Conservation (phyloP, 805 yeast genomes). For the Groenewaldozyma salmanticensis region DNA sequence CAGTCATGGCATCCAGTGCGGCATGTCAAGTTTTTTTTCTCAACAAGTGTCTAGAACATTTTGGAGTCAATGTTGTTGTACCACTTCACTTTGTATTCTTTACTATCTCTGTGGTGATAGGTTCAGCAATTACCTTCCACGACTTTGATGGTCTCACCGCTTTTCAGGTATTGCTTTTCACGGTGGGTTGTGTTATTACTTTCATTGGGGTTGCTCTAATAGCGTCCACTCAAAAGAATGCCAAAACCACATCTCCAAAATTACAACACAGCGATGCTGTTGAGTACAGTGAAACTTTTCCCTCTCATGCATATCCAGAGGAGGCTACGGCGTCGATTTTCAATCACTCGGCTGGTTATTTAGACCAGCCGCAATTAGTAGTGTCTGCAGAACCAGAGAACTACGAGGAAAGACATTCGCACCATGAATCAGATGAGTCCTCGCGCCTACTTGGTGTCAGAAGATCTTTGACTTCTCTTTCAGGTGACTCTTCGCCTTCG, state of each 20-base stretch:
- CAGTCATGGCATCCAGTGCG: constrained; percentile 31
- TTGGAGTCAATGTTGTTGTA: constrained; percentile 38
- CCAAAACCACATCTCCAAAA: constrained; percentile 2
- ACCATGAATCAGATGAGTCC: background rate
- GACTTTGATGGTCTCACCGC: constrained; percentile 29
- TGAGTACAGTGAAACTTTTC: no score
- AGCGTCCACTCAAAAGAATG: constrained; percentile 7
- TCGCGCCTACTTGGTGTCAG: constrained; percentile 3
- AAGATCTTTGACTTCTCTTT: no score
- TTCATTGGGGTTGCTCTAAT: constrained; percentile 36
- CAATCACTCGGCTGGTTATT: no score
- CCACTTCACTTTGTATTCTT: constrained; percentile 43
- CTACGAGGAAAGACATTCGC: background rate
- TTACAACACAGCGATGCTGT: no score
- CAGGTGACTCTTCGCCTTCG: no score
- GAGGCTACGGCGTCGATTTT: no score
- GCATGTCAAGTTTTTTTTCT: constrained; percentile 33
- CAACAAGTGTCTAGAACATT: constrained; percentile 31
- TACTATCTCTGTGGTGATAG: constrained; percentile 34
- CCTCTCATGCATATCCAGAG: no score
- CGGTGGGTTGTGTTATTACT: constrained; percentile 30
- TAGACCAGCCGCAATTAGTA: no score
- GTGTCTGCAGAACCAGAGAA: constrained; percentile 1
- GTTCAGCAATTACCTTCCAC: constrained; percentile 34
- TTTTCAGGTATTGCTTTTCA: constrained; percentile 20